These are phyloP conservation scores for Aspergillus sp. DNA, from an alignment of 2,329 filamentous ascomycete genomes.

Conservation along the genomic window DNA sequence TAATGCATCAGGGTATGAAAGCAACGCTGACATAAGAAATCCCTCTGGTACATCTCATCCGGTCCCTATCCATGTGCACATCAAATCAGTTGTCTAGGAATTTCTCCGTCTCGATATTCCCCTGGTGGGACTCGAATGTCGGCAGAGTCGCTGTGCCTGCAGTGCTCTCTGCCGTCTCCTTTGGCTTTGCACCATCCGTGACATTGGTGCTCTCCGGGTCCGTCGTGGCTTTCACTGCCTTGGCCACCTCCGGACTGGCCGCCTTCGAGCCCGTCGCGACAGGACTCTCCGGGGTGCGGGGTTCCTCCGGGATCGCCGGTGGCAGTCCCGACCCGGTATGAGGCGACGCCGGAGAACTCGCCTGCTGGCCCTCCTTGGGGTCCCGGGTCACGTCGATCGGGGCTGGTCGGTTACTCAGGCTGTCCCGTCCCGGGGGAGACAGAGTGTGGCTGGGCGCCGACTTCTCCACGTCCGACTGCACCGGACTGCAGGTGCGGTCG, in stretches of 20 bases:
- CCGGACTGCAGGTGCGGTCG: constrained; percentile 53
- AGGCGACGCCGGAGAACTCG: constrained; percentile 29
- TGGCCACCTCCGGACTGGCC: no score
- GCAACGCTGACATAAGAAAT: not conserved
- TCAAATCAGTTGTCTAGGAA: constrained; percentile 5
- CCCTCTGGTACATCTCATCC: not conserved
- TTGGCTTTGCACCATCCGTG: not conserved
- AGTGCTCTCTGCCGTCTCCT: not conserved
- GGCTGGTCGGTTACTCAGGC: constrained; percentile 19
- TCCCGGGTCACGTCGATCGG: constrained; percentile 25
- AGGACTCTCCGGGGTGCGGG: constrained; percentile 27
- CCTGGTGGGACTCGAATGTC: constrained; percentile 9
- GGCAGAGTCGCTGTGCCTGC: not conserved
- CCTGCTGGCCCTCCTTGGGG: constrained; percentile 18
- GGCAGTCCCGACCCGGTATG: constrained; percentile 30
- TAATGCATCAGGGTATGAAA: constrained; percentile 1
- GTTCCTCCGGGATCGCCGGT: constrained; percentile 35
- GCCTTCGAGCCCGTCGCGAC: constrained; percentile 2
- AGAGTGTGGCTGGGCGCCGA: constrained; percentile 34
- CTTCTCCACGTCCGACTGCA: constrained; percentile 35
- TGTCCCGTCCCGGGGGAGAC: constrained; percentile 28
- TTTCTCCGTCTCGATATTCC: constrained; percentile 6
- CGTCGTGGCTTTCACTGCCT: no score
- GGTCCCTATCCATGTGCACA: no score
- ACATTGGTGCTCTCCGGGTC: not conserved